Evolutionary conservation across 257 asterid genomes (phyloP).

Genomic region (Coffea canephora): DNA sequence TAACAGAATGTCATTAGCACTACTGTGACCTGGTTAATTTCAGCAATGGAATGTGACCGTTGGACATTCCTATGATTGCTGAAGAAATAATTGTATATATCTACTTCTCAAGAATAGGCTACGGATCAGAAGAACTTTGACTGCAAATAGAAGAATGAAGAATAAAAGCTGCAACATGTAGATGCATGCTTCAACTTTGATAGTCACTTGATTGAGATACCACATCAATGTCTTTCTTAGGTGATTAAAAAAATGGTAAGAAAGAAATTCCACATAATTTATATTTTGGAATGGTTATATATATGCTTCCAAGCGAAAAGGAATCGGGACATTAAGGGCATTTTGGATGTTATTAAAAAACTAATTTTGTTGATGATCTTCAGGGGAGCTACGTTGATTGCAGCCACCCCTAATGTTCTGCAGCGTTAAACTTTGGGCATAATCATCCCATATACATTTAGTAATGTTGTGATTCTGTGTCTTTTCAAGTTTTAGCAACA

Average conservation of each 20-base stretch:
- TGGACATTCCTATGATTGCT: background rate
- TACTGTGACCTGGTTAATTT: background rate
- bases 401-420: too few relatives aligned
- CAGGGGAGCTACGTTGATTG: too few relatives aligned
- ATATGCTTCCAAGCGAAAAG: background rate
- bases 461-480: too few relatives aligned
- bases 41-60: background rate
- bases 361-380: background rate
- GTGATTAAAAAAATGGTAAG: background rate
- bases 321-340: background rate
- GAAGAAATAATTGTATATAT: background rate
- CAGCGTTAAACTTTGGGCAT: background rate
- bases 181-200: too few relatives aligned
- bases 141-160: too few relatives aligned
- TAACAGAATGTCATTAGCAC: background rate
- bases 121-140: background rate
- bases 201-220: too few relatives aligned
- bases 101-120: background rate
- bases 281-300: too few relatives aligned
- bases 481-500: too few relatives aligned
- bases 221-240: background rate
- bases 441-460: background rate
- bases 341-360: background rate
- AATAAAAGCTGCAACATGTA: too few relatives aligned
- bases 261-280: too few relatives aligned